A percentile compares a stretch with the other conserved stretches of the same genome.
Evolutionary conservation across 331 rosid genomes (phyloP).

Genomic region (Acacia pycnantha): DNA sequence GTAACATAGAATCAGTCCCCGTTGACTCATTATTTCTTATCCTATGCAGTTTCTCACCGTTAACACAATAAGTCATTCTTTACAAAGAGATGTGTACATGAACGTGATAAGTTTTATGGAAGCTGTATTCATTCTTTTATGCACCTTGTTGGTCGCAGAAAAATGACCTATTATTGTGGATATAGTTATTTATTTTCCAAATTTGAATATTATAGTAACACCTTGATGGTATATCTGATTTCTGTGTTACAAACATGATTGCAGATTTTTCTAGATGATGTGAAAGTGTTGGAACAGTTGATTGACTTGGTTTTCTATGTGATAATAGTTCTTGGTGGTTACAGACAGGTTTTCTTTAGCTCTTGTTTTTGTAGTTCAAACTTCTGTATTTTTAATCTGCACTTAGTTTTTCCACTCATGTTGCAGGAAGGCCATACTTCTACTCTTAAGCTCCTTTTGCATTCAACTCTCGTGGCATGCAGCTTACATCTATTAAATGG

Average conservation of each 20-base stretch:
- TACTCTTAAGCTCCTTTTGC: constrained; percentile 52
- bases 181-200: constrained; percentile 8
- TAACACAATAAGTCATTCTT: background rate
- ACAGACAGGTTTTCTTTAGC: constrained; percentile 64
- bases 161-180: background rate
- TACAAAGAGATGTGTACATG: background rate
- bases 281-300: constrained; percentile 73
- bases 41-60: background rate
- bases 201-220: constrained; percentile 26
- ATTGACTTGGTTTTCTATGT: constrained; percentile 82
- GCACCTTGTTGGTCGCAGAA: constrained; percentile 18
- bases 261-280: constrained; percentile 85
- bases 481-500: constrained; percentile 70
- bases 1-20: background rate
- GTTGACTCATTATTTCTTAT: background rate
- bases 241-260: constrained; percentile 30
- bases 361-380: constrained; percentile 30
- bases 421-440: constrained; percentile 66
- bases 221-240: constrained; percentile 20
- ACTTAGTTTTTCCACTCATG: constrained; percentile 39
- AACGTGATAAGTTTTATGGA: background rate
- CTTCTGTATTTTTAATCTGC: constrained; percentile 22
- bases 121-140: constrained; percentile 18
- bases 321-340: constrained; percentile 66
- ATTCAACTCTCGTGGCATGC: constrained; percentile 82